These are phyloP conservation scores for Jackrogersella multiformis DNA, from an alignment of 495 filamentous ascomycete genomes.

Conservation along the genomic window DNA sequence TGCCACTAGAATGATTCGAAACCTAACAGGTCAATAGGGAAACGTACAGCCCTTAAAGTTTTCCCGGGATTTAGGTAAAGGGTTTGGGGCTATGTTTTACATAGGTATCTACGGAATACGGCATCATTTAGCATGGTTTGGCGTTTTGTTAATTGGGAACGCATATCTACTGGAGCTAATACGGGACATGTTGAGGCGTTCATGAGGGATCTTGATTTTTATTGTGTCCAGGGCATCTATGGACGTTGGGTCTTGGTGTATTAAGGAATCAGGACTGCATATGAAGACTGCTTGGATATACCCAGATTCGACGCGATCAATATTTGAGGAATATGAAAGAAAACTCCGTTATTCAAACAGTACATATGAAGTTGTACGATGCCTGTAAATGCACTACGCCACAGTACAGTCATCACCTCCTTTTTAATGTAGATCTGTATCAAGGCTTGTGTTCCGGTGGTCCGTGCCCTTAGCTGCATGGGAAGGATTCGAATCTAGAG, in stretches of 20 bases:
- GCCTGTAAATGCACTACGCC: not conserved
- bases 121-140: constrained; percentile 34
- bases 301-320: constrained; percentile 29
- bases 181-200: constrained; percentile 13
- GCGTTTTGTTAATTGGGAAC: constrained; percentile 27
- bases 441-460: not conserved
- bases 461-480: constrained; percentile 7
- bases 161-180: constrained; percentile 27
- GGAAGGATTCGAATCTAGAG: not conserved
- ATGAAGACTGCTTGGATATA: constrained; percentile 43
- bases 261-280: constrained; percentile 28
- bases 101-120: constrained; percentile 7
- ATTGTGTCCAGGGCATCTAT: constrained; percentile 14
- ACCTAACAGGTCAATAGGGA: constrained; percentile 34
- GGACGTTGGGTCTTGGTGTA: constrained; percentile 22
- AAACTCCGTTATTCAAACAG: not conserved
- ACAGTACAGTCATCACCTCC: not conserved
- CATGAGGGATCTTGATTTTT: constrained; percentile 6
- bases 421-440: not conserved
- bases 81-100: constrained; percentile 2
- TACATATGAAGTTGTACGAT: not conserved
- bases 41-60: constrained; percentile 37
- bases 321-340: constrained; percentile 15
- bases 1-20: not conserved
- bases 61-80: constrained; percentile 40